Conservation (phyloP, 177 flowering plant genomes). For the Vitis hybrid region DNA sequence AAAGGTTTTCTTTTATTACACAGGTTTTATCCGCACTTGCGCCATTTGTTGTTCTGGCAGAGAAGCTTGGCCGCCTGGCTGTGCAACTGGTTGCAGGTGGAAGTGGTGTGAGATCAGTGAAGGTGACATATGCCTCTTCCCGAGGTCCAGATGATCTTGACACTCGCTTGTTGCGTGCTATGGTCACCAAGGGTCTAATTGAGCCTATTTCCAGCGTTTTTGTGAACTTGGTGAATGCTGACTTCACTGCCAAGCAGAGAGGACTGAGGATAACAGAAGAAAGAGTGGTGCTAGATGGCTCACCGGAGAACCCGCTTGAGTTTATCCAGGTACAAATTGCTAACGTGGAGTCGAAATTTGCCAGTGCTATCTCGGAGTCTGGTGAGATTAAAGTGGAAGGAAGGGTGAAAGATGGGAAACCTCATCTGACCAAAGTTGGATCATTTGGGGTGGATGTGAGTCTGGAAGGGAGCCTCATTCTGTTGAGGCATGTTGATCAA, state of each 20-base stretch:
- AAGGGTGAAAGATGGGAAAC: conserved; percentile 7
- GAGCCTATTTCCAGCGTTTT: conserved; percentile 16
- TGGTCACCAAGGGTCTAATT: conserved; percentile 19
- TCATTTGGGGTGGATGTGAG: conserved; percentile 19
- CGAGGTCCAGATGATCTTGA: conserved; percentile 16
- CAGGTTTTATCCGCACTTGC: conserved; percentile 18
- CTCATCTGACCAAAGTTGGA: conserved; percentile 16
- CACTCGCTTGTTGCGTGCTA: conserved; percentile 17
- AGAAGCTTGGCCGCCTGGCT: conserved; percentile 21
- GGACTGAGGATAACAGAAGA: conserved; percentile 20
- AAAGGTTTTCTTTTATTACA: background rate
- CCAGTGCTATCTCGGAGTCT: conserved; percentile 15
- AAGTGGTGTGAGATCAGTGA: conserved; percentile 14
- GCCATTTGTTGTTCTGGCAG: conserved; percentile 16
- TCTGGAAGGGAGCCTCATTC: conserved; percentile 19
- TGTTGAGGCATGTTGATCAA: conserved; percentile 20
- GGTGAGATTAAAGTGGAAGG: conserved; percentile 15
- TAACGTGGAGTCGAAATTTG: conserved; percentile 18
- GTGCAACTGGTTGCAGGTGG: conserved; percentile 18
- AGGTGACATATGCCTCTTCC: conserved; percentile 17
- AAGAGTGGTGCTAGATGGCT: conserved; percentile 12
- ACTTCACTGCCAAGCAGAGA: conserved; percentile 21
- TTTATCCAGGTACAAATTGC: conserved; percentile 17
- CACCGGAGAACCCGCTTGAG: conserved; percentile 16
- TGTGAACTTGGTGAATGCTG: conserved; percentile 20